These are phyloP conservation scores for Domatiomyces catenatus DNA, from an alignment of 2,329 filamentous ascomycete genomes.

Conservation along the genomic window DNA sequence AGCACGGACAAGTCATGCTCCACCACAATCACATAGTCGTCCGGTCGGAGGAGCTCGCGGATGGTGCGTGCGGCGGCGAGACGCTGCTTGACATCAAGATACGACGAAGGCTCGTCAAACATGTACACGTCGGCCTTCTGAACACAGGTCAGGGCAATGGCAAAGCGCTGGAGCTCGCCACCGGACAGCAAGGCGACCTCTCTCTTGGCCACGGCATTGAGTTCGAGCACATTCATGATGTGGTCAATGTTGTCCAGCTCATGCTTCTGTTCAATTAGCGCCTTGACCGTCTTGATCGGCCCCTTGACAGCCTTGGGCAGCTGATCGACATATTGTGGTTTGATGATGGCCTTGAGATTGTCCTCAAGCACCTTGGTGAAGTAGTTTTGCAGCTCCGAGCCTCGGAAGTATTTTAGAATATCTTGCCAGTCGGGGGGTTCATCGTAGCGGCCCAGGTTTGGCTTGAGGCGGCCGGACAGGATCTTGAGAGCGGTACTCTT, in stretches of 20 bases:
- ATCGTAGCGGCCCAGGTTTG: conserved; percentile 85
- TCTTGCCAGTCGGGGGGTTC: conserved; percentile 99
- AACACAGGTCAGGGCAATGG: conserved; percentile 88
- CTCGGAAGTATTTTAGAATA: conserved; percentile 94
- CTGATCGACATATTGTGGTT: conserved; percentile 98
- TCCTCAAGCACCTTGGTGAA: conserved; percentile 98
- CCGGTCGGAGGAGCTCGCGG: conserved; percentile 68
- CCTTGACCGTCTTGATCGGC: conserved; percentile 61
- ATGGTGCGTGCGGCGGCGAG: conserved; percentile 83
- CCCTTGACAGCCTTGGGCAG: conserved; percentile 84
- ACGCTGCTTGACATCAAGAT: conserved; percentile 98
- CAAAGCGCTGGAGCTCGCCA: conserved; percentile 95
- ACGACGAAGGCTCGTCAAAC: conserved; percentile 98
- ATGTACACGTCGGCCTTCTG: conserved; percentile 98
- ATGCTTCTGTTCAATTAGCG: conserved; percentile 59
- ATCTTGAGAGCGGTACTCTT: conserved; percentile 99
- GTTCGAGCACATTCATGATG: conserved; percentile 69
- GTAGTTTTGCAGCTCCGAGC: conserved; percentile 96
- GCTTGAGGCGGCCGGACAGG: conserved; percentile 94
- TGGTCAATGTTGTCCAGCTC: conserved; percentile 68
- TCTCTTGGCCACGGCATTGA: conserved; percentile 79
- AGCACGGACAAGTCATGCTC: conserved; percentile 98
- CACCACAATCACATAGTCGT: conserved; percentile 96
- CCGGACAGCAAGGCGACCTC: conserved; percentile 83
- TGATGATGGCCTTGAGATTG: conserved; percentile 91